Evolutionary conservation across 2,329 filamentous ascomycete genomes (phyloP), one percentile per base, ranked within the genome.

Genomic region (Phialophora chinensis): DNA sequence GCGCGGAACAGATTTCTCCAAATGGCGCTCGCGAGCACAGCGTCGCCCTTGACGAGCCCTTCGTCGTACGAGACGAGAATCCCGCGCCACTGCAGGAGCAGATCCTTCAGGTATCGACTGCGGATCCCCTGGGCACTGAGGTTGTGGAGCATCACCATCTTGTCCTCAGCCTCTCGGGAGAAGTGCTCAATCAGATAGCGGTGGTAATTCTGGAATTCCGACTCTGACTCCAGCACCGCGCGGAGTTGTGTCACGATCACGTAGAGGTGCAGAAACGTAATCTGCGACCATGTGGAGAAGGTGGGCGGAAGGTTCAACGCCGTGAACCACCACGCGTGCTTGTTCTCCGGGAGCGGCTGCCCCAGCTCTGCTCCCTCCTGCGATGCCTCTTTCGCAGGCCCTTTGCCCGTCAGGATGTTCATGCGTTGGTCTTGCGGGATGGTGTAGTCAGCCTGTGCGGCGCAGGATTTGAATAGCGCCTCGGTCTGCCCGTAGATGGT

Each of bases 221-320:
- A 86, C 62, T 84, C 82, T 25, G 91, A 75, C 17, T 78, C 89
- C 73, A 97, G 87, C 78, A 88, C 89, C 78, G 89, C 89, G 71
- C 95, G 91, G 73, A 97, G 83, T 64, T 93, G 90, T 55, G 91
- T 90, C 63, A 91, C 91, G 66, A 98, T 80, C 66, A 97, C 86
- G 83, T 97, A 98, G 86, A 99, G 91, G 83, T 99, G 94, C 66
- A 99, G 86, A 85, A 97, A 96, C 42, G 93, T 95, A 53, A 98
- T 90, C 79, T 98, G 93, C 23, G 93, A 91, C 95, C 95, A 99
- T 64, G 91, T 94, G 76, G 90, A 93, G 79, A 99, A 99, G 0
- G 93, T 98, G 0, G 93, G 91, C 35, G 86, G 84, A 20, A 99
- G 87, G 47, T 66, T 65, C 23, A 68, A 4, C 8, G 61, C 61